These are phyloP conservation scores for Periconia sp. DNA, from an alignment of 2,329 filamentous ascomycete species.

Conservation along the genomic window DNA sequence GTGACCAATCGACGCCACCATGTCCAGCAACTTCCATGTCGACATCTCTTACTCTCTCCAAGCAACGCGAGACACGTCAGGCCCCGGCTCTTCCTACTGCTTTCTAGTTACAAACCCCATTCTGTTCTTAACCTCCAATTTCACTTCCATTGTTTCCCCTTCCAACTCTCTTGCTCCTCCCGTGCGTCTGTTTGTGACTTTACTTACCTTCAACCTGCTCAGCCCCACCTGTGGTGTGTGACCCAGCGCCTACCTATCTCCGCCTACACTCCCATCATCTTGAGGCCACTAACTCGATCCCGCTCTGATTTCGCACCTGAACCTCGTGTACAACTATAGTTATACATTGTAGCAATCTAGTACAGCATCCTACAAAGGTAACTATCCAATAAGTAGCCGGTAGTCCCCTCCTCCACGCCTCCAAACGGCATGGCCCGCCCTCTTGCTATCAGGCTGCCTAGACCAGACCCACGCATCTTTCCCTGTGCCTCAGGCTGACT, in stretches of 20 bases:
- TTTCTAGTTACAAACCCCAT: not conserved
- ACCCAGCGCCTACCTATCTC: not conserved
- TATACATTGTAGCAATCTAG: too few relatives aligned
- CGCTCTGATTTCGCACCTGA: not conserved
- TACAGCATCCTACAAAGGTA: too few relatives aligned
- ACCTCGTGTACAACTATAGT: not conserved
- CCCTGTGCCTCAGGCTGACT: slow-evolving; percentile 31
- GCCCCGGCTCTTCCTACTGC: slow-evolving; percentile 2
- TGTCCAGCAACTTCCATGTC: slow-evolving; percentile 16
- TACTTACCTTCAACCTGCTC: not conserved
- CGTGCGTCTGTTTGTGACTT: not conserved
- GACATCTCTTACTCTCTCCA: slow-evolving; percentile 27
- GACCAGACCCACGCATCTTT: not conserved
- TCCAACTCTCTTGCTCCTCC: not conserved
- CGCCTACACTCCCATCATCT: too few relatives aligned
- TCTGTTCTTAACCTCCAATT: not conserved
- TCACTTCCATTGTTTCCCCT: not conserved
- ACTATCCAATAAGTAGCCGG: too few relatives aligned
- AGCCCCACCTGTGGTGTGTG: not conserved
- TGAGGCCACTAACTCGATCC: too few relatives aligned
- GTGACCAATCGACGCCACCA: slow-evolving; percentile 24
- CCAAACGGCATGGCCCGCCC: not conserved
- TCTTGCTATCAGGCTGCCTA: not conserved
- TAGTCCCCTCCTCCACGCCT: not conserved
- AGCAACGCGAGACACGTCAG: slow-evolving; percentile 39